Evolutionary conservation across 2,329 filamentous ascomycete genomes (phyloP), one percentile per base, ranked within the genome.

Genomic region (Cordyceps cicadae): DNA sequence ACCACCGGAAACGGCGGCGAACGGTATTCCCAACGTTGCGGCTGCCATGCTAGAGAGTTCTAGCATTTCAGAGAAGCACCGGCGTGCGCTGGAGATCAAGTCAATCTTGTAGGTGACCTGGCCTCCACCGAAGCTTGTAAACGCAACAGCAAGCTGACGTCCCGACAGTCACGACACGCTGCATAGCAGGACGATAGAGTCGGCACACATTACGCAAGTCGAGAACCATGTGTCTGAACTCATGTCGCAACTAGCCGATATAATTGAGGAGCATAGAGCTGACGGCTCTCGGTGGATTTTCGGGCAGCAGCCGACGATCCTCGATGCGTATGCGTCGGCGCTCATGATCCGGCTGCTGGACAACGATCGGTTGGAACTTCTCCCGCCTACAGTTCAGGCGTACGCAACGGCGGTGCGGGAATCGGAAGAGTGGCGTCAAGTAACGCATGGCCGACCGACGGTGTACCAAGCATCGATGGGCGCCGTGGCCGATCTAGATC

Each of bases 1-100:
- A 19, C 60, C 66, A 8, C 61, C 66, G 2, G 66, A 69, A 26
- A 64, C 67, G 11, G 63, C 64, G 34, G 65, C 64, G 7, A 63
- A 68, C 34, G 69, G 70, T 3, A 60, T 71, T 12, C 66, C 67
- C 1, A 71, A 71, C 45, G 53, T 65, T 21, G 70, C 70, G 5
- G 70, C 69, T 0, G 69, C 67, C 11, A 63, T 69, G 54, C 66
- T 72, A 2, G 70, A 71, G 61, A 65, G 63, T 17, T 63, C 63
- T 5, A 64, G 65, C 17, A 63, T 72, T 7, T 66, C 68, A 8
- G 66, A 67, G 39, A 53, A 55, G 11, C 65, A 71, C 50, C 70
- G 70, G 2, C 66, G 70, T 41, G 67, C 67, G 1, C 64, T 72
- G 5, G 70, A 72, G 63, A 67, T 70, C 32, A 70, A 70, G 51